Conservation (phyloP, 176 grass and related monocot species). For the Juncus inflexus region DNA sequence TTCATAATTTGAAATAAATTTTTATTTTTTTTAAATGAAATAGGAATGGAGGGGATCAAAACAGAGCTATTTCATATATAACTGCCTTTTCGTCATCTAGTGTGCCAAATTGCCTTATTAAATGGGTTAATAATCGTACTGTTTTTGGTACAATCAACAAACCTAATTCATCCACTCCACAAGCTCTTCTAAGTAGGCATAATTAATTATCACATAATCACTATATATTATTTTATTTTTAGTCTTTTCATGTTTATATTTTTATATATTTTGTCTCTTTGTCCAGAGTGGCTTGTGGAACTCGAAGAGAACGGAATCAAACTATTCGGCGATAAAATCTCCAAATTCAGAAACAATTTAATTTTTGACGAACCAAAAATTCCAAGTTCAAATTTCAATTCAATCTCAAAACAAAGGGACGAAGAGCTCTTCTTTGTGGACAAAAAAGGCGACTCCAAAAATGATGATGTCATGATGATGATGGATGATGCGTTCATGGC, state of each 20-base stretch:
- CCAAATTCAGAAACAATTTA: constrained; percentile 45
- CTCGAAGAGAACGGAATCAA: constrained; percentile 70
- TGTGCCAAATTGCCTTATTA: constrained; percentile 57
- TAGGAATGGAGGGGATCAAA: constrained; percentile 80
- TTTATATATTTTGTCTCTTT: constrained; percentile 15
- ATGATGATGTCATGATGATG: constrained; percentile 49
- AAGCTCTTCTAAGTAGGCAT: constrained; percentile 81
- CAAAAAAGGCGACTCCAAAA: constrained; percentile 41
- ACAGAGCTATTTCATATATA: constrained; percentile 64
- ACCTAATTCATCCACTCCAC: constrained; percentile 64
- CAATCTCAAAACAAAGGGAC: constrained; percentile 28
- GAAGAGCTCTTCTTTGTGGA: constrained; percentile 76
- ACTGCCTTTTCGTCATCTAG: constrained; percentile 75
- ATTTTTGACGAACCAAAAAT: constrained; percentile 47
- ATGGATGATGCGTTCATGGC: constrained; percentile 63
- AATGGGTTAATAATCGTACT: constrained; percentile 53
- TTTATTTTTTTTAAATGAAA: constrained; percentile 6
- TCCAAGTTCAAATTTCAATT: constrained; percentile 36
- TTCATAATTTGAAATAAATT: neutral
- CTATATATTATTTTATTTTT: neutral
- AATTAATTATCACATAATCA: constrained; percentile 15
- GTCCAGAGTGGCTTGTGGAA: constrained; percentile 68
- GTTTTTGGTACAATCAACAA: constrained; percentile 41
- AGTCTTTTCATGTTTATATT: no score
- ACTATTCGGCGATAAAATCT: constrained; percentile 62